phyloP scores from a whole-genome alignment of 331 rosid genomes.

The Quercus tomentella region DNA sequence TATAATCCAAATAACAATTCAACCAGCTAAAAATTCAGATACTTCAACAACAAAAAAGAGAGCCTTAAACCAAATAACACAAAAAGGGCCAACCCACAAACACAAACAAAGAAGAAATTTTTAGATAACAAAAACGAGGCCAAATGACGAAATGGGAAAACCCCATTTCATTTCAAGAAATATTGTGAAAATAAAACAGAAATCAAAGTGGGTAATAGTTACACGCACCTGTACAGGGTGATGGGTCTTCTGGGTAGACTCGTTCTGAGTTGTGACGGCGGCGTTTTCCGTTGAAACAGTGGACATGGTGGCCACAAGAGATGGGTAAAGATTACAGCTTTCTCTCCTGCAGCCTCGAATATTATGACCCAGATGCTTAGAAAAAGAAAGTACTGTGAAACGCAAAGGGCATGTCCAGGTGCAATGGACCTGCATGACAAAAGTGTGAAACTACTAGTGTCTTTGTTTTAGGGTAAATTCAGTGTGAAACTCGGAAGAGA shows the following conservation, averaged over 20 bases:
- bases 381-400: slow-evolving; percentile 9
- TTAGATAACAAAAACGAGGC: neutral
- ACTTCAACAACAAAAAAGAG: neutral
- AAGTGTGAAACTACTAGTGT: no score
- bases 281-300: slow-evolving; percentile 39
- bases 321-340: slow-evolving; percentile 8
- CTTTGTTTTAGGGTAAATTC: no score
- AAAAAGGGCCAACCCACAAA: neutral
- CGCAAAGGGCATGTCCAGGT: slow-evolving; percentile 36
- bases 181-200: neutral
- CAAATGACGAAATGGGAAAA: neutral
- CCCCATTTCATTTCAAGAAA: neutral
- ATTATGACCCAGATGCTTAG: slow-evolving; percentile 19
- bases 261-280: slow-evolving; percentile 20
- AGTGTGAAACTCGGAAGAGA: no score
- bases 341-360: neutral
- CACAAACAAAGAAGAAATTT: neutral
- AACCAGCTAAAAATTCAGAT: neutral
- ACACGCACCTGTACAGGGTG: slow-evolving; percentile 57
- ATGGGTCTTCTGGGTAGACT: slow-evolving; percentile 25
- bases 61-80: neutral
- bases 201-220: neutral
- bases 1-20: neutral
- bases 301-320: slow-evolving; percentile 59
- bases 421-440: slow-evolving; percentile 33